Base-by-base conservation (phyloP, 345 rosid genomes). In the Nasturtium officinale region DNA sequence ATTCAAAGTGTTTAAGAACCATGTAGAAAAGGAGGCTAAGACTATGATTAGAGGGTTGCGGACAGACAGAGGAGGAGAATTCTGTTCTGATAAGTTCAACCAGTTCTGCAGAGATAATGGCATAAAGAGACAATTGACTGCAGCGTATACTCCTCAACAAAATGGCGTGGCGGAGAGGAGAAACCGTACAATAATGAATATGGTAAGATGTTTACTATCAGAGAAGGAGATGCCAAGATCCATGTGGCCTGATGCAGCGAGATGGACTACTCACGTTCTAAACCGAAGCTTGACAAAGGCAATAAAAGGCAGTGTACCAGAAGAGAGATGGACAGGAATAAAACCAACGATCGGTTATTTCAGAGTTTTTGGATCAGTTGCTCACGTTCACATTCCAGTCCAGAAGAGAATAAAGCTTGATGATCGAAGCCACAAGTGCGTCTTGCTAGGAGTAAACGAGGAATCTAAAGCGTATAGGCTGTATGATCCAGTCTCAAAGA, bases 151-250 rank as follows among this genome's bases (percentile, higher is more conserved):
- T n/a, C n/a, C n/a, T n/a, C n/a, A n/a, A n/a, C n/a, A n/a, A n/a
- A n/a, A n/a, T n/a, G n/a, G n/a, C n/a, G n/a, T n/a, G n/a, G n/a
- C n/a, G n/a, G 33, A 25, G 2, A 26, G 58, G 1, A 12, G 33
- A 1, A 53, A 53, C 1, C 2, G 35, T 0, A 53, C 33, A 0
- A 53, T 53, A 0, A 53, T 53, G 18, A 53, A 53, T 1, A 53
- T 53, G 18, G 35, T 53, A 0, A 10, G 35, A 0, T 53, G 58
- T 0, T 0, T 53, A 0, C 16, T 53, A 0, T 6, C 0, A 0
- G 58, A 53, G 33, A 53, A 52, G 0, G 35, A 6, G 0, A 6
- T 53, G 5, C 35, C 54, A 13, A 2, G 17, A 6, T 26, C 0
- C 0, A 1, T 53, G 0, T 53, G 35, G 58, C 33, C 35, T 0